Percentiles rank a stretch among this genome's conserved stretches.
phyloP scores from a whole-genome alignment of 1,284 basidiomycete species.

The Ganoderma lingzhi region DNA sequence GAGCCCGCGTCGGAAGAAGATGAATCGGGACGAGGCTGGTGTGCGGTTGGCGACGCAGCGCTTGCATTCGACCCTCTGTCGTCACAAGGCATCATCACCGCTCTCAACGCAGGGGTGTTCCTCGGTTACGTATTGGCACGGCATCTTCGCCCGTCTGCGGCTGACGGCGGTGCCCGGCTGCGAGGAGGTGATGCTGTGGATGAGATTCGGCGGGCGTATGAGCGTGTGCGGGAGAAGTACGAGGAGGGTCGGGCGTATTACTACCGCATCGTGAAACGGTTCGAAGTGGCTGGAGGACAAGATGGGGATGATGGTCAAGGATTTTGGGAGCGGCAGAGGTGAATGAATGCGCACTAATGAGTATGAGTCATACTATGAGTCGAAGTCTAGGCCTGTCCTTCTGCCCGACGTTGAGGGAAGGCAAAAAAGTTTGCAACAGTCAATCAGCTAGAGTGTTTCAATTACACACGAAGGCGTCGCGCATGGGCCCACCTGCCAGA shows the following conservation, averaged over 20 bases:
- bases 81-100: constrained; percentile 48
- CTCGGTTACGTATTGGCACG: constrained; percentile 31
- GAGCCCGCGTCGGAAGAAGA: not conserved
- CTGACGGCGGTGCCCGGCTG: not conserved
- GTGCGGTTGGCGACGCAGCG: constrained; percentile 47
- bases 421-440: too few relatives aligned
- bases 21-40: constrained; percentile 31
- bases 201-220: constrained; percentile 17
- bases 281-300: constrained; percentile 12
- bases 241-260: constrained; percentile 24
- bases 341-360: not conserved
- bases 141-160: not conserved
- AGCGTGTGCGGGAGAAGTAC: constrained; percentile 23
- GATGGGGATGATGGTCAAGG: not conserved
- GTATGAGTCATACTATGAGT: too few relatives aligned
- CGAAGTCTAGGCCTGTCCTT: too few relatives aligned
- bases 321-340: not conserved
- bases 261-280: constrained; percentile 26
- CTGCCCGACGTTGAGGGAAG: too few relatives aligned
- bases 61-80: constrained; percentile 49
- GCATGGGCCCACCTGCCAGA: too few relatives aligned
- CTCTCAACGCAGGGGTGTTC: constrained; percentile 40
- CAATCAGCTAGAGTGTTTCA: too few relatives aligned
- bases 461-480: too few relatives aligned
- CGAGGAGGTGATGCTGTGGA: not conserved